Conservation (phyloP, 2,329 filamentous ascomycete species). For the Penicillium sp. region DNA sequence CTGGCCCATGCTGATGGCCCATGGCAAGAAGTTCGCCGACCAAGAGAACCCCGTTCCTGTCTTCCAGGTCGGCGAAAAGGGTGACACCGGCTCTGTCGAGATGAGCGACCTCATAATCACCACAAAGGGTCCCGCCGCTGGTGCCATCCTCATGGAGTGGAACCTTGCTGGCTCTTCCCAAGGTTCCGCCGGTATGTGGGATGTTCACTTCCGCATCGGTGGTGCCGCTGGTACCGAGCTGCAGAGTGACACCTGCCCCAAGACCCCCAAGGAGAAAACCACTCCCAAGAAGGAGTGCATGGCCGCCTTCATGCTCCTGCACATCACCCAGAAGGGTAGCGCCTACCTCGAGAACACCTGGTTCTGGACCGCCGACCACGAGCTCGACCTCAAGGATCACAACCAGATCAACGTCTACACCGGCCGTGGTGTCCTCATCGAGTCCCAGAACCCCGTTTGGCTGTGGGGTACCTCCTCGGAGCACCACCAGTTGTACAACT, state of each 20-base stretch:
- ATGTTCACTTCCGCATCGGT: slow-evolving; percentile 91
- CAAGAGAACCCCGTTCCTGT: slow-evolving; percentile 75
- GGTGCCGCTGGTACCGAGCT: slow-evolving; percentile 81
- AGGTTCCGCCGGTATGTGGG: slow-evolving; percentile 81
- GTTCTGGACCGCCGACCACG: slow-evolving; percentile 90
- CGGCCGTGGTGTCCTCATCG: slow-evolving; percentile 77
- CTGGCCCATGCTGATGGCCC: slow-evolving; percentile 85
- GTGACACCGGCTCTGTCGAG: slow-evolving; percentile 76
- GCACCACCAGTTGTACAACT: slow-evolving; percentile 68
- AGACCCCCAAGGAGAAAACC: slow-evolving; percentile 65
- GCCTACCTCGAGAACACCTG: slow-evolving; percentile 85
- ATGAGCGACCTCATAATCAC: slow-evolving; percentile 85
- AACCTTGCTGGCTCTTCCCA: slow-evolving; percentile 66
- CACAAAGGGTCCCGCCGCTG: slow-evolving; percentile 77
- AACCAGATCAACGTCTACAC: slow-evolving; percentile 75
- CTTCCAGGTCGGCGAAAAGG: slow-evolving; percentile 75
- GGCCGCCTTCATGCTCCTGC: slow-evolving; percentile 66
- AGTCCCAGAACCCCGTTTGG: slow-evolving; percentile 78
- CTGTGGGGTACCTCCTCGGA: slow-evolving; percentile 70
- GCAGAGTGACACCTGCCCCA: slow-evolving; percentile 74
- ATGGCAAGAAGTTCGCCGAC: slow-evolving; percentile 71
- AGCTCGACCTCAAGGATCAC: slow-evolving; percentile 71
- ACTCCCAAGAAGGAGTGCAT: slow-evolving; percentile 65
- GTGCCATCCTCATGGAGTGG: slow-evolving; percentile 89
- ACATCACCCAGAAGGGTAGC: slow-evolving; percentile 56